Evolutionary conservation across 148 eudicot genomes (phyloP).

Genomic region (Polygonum aviculare): DNA sequence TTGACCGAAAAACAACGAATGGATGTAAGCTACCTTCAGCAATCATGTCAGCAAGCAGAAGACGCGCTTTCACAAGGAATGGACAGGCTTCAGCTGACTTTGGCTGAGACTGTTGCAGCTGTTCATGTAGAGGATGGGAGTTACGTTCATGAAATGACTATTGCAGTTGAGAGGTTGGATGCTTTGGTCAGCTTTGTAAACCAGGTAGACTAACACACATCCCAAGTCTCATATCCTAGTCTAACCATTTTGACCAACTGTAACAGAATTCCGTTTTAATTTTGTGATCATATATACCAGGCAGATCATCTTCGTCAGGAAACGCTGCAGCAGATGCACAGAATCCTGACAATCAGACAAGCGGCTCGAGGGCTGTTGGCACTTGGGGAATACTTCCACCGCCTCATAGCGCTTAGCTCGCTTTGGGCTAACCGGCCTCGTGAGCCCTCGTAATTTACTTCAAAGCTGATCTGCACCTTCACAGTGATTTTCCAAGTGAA

Average conservation of each 20-base stretch:
- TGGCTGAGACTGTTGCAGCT: slow-evolving; percentile 17
- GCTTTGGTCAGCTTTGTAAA: slow-evolving; percentile 10
- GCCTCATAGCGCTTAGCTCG: slow-evolving; percentile 11
- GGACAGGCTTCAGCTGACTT: slow-evolving; percentile 52
- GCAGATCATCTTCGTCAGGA: slow-evolving; percentile 10
- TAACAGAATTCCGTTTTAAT: background rate
- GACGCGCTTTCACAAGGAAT: slow-evolving; percentile 15
- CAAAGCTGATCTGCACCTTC: background rate
- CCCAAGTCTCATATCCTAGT: too few relatives aligned
- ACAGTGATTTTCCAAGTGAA: background rate
- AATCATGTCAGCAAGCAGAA: slow-evolving; percentile 16
- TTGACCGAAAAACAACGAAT: slow-evolving; percentile 10
- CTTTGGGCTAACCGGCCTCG: background rate
- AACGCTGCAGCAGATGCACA: slow-evolving; percentile 6
- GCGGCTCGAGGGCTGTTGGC: background rate
- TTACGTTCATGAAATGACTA: background rate
- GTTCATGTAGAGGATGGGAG: background rate
- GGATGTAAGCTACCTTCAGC: slow-evolving; percentile 9
- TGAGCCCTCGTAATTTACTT: background rate
- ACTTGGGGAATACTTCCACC: slow-evolving; percentile 9
- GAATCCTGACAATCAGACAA: slow-evolving; percentile 7
- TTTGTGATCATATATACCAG: background rate
- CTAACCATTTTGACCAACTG: too few relatives aligned
- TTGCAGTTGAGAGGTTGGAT: slow-evolving; percentile 6
- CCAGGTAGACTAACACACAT: background rate